Evolutionary conservation across 768 basidiomycete genomes (phyloP), one percentile per base, ranked within the genome.

Genomic region (Podaxis rugospora): DNA sequence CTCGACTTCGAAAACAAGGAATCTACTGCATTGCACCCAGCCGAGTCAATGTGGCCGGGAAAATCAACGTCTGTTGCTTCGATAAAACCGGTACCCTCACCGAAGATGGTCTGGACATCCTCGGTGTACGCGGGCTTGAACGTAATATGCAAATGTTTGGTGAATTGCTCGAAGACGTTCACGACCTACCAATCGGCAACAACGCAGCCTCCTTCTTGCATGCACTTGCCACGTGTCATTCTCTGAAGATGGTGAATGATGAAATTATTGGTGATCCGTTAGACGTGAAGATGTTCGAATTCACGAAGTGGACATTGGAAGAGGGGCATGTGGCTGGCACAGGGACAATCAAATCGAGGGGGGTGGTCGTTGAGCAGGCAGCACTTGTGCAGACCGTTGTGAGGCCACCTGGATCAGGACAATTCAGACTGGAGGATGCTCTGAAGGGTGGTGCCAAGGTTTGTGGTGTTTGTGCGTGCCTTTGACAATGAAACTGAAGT

Each of bases 51-150:
- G 85, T 99, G 50, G 93, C 87, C 1, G 97, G 97, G 9, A 95
- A 97, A 76, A 80, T 98, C 75, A 98, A 98, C 65, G 89, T 98
- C 9, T 94, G 94, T 67, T 98, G 95, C 70, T 99, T 99, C 68
- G 97, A 99, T 79, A 99, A 99, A 76, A 99, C 97, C 1, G 97
- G 97, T 6, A 99, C 97, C 7, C 80, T 99, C 23, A 99, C 97
- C 1, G 97, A 99, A 73, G 97, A 99, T 65, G 97, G 96, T 0
- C 80, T 99, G 52, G 97, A 99, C 70, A 94, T 99, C 49, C 87
- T 99, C 50, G 97, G 97, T 14, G 89, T 97, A 16, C 89, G 96
- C 49, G 86, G 85, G 5, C 83, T 92, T 46, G 95, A 96, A 61
- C 86, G 92, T 47, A 81, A 79, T 51, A 82, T 78, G 6, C 83